Base-by-base conservation (phyloP, 805 yeast species). In the Monosporozyma unispora region DNA sequence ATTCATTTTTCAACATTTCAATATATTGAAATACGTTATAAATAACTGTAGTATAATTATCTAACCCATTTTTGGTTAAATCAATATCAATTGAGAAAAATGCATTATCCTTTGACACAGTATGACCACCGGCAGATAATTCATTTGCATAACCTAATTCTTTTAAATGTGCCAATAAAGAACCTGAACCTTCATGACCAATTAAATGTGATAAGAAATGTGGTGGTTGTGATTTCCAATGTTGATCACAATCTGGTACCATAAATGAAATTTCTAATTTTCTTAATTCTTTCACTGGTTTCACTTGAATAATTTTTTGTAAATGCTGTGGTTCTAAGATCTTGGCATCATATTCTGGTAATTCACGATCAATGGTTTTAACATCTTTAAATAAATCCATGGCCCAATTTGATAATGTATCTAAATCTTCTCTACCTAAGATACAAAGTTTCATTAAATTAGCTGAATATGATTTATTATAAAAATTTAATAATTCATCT, bases 121-220 rank as follows among this genome's bases (percentile, higher is more conserved):
- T 75, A 55, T 79, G 74, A 39, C 79, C 75, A 8, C 96, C 96
- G 31, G 89, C 80, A 35, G 88, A 79, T 47, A 91, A 73, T 16
- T 78, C 82, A 56, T 79, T 84, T 6, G 91, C 96, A 88, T 90
- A 86, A 12, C 90, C 85, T 54, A 76, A 70, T 31, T 69, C 63
- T 67, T 88, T 91, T 55, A 91, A 76, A 54, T 74, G 76, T 49
- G 81, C 77, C 33, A 88, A 72, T 18, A 91, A 64, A 1, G 96
- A 88, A 1, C 98, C 98, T 45, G 82, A 75, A 45, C 93, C 86
- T 69, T 91, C 99, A 66, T 91, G 98, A 39, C 98, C 98, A 45
- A 91, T 70, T 48, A 93, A 71, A 64, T 93, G 97, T 19, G 90
- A 79, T 55, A 71, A 76, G 66, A 88, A 85, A 49, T 75, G 78